Evolutionary conservation across 2,329 filamentous ascomycete genomes (phyloP).

Genomic region (Parascedosporium putredinis): DNA sequence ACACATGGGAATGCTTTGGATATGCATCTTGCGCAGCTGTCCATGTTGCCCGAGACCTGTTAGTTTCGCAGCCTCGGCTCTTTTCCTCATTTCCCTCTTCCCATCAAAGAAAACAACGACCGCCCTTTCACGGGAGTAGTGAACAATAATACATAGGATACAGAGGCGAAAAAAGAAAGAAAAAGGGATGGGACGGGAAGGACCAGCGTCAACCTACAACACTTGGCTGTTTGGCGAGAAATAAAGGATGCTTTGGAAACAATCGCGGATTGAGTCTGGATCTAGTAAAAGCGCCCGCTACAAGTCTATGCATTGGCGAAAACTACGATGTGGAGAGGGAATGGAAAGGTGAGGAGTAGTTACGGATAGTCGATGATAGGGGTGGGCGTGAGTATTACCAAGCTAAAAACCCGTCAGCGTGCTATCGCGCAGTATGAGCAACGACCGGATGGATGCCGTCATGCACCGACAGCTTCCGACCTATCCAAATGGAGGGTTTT

Average conservation of each 20-base stretch:
- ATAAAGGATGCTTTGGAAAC: background rate
- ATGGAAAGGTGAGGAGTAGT: background rate
- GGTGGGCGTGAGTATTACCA: background rate
- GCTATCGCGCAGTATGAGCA: too few species aligned
- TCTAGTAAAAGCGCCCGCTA: background rate
- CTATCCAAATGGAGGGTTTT: too few species aligned
- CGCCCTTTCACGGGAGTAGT: too few species aligned
- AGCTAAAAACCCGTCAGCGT: too few species aligned
- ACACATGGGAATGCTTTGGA: slow-evolving; percentile 9
- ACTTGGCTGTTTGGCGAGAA: background rate
- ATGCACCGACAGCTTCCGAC: background rate
- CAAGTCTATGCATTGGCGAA: background rate
- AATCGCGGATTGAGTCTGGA: background rate
- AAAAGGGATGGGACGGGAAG: too few species aligned
- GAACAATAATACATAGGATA: too few species aligned
- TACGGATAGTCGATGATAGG: too few species aligned
- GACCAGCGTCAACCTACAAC: too few species aligned
- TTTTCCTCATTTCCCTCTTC: too few species aligned
- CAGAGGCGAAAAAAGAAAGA: too few species aligned
- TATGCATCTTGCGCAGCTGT: slow-evolving; percentile 8
- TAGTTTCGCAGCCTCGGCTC: background rate
- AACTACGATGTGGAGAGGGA: background rate
- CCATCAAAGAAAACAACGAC: too few species aligned
- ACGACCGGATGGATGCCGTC: background rate
- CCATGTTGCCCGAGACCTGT: background rate